These are phyloP conservation scores for Hypomyces perniciosus DNA, from an alignment of 2,329 filamentous ascomycete genomes.

Conservation along the genomic window DNA sequence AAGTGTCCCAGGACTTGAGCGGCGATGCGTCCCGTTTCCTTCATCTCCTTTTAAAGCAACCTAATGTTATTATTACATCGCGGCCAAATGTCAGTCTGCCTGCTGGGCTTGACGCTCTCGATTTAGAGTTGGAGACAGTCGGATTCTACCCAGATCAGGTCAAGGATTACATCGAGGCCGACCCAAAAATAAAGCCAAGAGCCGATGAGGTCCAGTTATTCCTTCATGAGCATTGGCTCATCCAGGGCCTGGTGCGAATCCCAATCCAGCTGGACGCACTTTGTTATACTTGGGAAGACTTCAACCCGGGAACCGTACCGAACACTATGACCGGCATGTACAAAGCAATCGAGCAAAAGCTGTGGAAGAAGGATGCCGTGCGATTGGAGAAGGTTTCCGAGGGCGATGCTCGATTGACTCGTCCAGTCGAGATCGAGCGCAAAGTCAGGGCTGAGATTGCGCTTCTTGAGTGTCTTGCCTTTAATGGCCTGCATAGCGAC, in stretches of 20 bases:
- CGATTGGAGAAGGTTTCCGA: conserved; percentile 20
- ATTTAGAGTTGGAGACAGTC: conserved; percentile 35
- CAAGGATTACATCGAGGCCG: conserved; percentile 20
- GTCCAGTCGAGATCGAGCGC: too few relatives aligned
- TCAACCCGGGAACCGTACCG: background rate
- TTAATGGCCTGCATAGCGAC: conserved; percentile 27
- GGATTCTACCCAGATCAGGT: conserved; percentile 34
- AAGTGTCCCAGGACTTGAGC: conserved; percentile 25
- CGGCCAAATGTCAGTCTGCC: conserved; percentile 24
- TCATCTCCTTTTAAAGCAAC: conserved; percentile 24
- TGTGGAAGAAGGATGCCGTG: conserved; percentile 34
- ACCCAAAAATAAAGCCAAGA: background rate
- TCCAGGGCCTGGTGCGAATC: conserved; percentile 34
- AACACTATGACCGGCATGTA: conserved; percentile 17
- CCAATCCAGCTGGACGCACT: conserved; percentile 40
- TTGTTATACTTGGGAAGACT: conserved; percentile 31
- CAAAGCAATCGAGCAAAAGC: conserved; percentile 24
- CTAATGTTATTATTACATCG: conserved; percentile 35
- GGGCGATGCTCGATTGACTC: too few relatives aligned
- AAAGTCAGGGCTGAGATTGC: conserved; percentile 11
- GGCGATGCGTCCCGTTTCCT: conserved; percentile 19
- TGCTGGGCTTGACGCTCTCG: background rate
- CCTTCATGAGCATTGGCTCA: conserved; percentile 24
- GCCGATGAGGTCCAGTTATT: conserved; percentile 26
- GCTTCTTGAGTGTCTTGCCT: conserved; percentile 17